Conservation (phyloP, 1,139 yeast species). For the Blastobotrys buckinghamii region DNA sequence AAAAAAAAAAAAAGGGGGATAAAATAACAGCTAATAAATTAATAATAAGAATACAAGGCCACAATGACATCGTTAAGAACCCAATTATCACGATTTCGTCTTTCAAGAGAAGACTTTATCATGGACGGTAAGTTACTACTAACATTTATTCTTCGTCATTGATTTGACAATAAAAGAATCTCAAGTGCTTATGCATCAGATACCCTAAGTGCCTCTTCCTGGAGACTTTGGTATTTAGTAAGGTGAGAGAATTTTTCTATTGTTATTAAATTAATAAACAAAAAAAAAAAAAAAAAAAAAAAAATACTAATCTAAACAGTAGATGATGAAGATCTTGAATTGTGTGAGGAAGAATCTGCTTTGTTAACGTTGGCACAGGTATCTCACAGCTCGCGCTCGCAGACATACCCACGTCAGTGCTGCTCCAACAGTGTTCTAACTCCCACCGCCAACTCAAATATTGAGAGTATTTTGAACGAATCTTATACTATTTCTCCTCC, state of each 20-base stretch:
- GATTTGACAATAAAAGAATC: too few species aligned
- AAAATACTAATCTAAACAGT: background rate
- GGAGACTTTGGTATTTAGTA: too few species aligned
- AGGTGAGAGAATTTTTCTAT: too few species aligned
- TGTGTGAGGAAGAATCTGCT: background rate
- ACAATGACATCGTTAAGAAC: background rate
- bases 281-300: background rate
- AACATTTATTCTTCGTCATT: too few species aligned
- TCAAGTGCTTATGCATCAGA: too few species aligned
- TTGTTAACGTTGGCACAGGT: background rate
- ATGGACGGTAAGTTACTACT: background rate
- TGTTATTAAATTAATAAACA: too few species aligned
- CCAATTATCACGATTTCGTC: background rate
- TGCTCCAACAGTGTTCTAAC: background rate
- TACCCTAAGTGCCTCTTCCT: too few species aligned
- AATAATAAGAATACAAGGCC: background rate
- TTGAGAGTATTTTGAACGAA: constrained; percentile 2
- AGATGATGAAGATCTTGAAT: constrained; percentile 11
- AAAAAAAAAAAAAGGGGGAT: too few species aligned
- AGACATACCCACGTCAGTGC: constrained; percentile 6
- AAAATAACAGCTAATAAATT: too few species aligned
- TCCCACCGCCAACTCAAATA: constrained; percentile 5
- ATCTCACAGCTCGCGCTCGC: constrained; percentile 11
- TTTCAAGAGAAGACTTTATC: background rate
- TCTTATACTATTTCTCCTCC: constrained; percentile 1